Base-by-base conservation (phyloP, 495 filamentous ascomycete genomes). In the Hyphodiscus hymeniophilus region DNA sequence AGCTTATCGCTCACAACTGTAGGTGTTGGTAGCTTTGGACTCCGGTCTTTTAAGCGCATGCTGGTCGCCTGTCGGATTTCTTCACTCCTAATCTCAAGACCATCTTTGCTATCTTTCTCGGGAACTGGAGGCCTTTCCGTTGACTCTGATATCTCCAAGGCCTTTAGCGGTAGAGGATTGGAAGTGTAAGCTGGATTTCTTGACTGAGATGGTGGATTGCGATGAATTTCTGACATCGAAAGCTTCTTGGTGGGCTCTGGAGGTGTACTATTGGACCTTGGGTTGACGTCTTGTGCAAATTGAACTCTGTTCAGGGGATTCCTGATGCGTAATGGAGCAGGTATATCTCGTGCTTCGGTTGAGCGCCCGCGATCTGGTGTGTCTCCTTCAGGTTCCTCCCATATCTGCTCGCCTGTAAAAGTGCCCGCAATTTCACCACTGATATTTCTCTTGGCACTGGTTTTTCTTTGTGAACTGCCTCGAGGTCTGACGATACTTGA, bases 61-160 rank as follows among this genome's bases (percentile, higher is more conserved):
- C 82, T 89, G n/a, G 89, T 95, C n/a, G 89, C 89, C 44, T 82
- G 76, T 23, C 82, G 75, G 46, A 95, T 89, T 39, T 95, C 89
- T 36, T 94, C 87, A 52, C 86, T 71, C 42, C 89, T 80, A 32
- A 94, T 77, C 63, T 95, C 89, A 50, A 81, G 72, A 3, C 82
- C 86, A 59, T 92, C 79, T 66, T 82, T 87, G 34, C 63, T 77
- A 10, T 68, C 65, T 7, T 72, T 58, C 10, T 68, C 65, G 8
- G 52, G 48, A 0, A 46, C 52, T 34, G 48, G 24, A 12, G 45
- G 39, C 13, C 31, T 26, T 17, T 31, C n/a, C 13, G 26, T 30
- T 30, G 44, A 21, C 17, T 50, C 23, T 13, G 28, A 4, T n/a
- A n/a, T n/a, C 10, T 40, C 45, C 16, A 34, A 1, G 11, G 30